Conservation (phyloP, 495 filamentous ascomycete species). For the Xylaria curta region DNA sequence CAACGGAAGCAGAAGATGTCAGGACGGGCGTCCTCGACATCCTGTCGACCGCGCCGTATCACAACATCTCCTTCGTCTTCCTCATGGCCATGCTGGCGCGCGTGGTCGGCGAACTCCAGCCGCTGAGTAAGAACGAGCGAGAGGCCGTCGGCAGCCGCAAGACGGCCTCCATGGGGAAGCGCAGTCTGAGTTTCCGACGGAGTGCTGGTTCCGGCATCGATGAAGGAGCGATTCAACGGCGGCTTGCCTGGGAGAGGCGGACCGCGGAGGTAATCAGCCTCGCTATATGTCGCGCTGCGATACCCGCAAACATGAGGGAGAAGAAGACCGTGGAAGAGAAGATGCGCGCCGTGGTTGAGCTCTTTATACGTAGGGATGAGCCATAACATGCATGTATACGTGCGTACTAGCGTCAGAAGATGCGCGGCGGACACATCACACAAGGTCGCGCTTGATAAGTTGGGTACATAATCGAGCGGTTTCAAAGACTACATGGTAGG, state of each 20-base stretch:
- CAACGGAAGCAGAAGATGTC: constrained; percentile 63
- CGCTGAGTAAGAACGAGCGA: constrained; percentile 46
- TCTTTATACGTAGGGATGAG: constrained; percentile 43
- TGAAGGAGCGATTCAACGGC: constrained; percentile 42
- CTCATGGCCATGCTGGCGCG: constrained; percentile 74
- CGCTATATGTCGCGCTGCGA: constrained; percentile 51
- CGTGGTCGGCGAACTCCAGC: constrained; percentile 54
- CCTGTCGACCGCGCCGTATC: constrained; percentile 71
- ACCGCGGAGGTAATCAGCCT: constrained; percentile 56
- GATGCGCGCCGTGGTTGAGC: constrained; percentile 46
- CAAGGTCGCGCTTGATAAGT: not conserved
- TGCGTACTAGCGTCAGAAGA: no score
- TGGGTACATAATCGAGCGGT: not conserved
- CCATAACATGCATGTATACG: not conserved
- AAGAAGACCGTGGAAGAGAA: constrained; percentile 54
- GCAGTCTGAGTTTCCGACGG: constrained; percentile 51
- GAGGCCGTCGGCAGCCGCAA: constrained; percentile 36
- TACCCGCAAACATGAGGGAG: constrained; percentile 53
- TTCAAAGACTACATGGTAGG: not conserved
- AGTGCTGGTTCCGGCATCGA: constrained; percentile 38
- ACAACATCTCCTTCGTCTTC: constrained; percentile 87
- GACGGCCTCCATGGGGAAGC: constrained; percentile 38
- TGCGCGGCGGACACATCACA: not conserved
- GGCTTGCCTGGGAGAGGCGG: constrained; percentile 52
- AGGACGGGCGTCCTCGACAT: constrained; percentile 74